Evolutionary conservation across 2,329 filamentous ascomycete species (phyloP).

Genomic region (Aphanoascus verrucosus): DNA sequence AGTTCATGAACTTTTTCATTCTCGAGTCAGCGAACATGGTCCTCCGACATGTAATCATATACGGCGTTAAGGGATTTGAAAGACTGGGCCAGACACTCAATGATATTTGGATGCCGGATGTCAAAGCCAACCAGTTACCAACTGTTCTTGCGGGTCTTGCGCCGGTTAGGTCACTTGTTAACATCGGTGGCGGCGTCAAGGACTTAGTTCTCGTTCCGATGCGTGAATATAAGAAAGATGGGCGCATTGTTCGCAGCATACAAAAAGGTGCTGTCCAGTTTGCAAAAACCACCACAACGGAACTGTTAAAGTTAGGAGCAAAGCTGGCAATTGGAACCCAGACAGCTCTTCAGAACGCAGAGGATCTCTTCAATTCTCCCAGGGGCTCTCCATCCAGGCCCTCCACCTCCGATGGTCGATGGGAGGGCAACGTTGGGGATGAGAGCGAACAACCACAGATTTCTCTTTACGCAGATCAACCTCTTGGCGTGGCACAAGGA

Average conservation of each 20-base stretch:
- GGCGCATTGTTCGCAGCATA: slow-evolving; percentile 79
- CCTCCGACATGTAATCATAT: slow-evolving; percentile 80
- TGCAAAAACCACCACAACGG: slow-evolving; percentile 83
- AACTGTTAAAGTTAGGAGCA: slow-evolving; percentile 86
- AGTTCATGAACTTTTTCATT: slow-evolving; percentile 98
- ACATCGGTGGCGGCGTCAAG: slow-evolving; percentile 75
- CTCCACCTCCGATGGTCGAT: slow-evolving; percentile 35
- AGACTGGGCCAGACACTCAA: slow-evolving; percentile 81
- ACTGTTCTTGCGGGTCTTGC: slow-evolving; percentile 80
- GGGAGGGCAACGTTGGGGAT: slow-evolving; percentile 53
- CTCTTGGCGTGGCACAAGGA: slow-evolving; percentile 76
- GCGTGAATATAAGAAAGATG: slow-evolving; percentile 86
- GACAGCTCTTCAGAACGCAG: slow-evolving; percentile 79
- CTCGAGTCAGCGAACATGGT: slow-evolving; percentile 81
- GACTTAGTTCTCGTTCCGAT: slow-evolving; percentile 85
- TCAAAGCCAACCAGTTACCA: slow-evolving; percentile 78
- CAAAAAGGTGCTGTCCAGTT: slow-evolving; percentile 84
- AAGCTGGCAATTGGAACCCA: slow-evolving; percentile 93
- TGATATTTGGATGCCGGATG: slow-evolving; percentile 92
- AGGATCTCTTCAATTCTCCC: slow-evolving; percentile 54
- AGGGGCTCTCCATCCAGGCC: slow-evolving; percentile 24
- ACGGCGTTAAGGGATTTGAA: slow-evolving; percentile 84
- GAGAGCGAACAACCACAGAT: slow-evolving; percentile 61
- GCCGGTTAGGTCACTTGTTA: slow-evolving; percentile 79
- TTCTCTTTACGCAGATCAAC: slow-evolving; percentile 88